Conservation (phyloP, 2,329 filamentous ascomycete species). For the Phialophora expanda region DNA sequence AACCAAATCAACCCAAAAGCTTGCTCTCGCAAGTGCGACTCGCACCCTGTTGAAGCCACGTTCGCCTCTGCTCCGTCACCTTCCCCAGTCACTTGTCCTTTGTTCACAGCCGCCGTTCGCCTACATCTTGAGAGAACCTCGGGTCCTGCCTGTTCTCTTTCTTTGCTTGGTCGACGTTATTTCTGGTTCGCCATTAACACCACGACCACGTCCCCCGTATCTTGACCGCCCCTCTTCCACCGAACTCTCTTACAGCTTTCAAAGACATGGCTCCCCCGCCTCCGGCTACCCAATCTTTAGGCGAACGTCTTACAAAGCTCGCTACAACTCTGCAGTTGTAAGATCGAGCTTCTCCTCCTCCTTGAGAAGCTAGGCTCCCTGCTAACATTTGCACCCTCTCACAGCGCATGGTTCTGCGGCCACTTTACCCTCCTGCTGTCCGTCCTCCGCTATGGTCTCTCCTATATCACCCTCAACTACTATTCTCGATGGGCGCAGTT, state of each 20-base stretch:
- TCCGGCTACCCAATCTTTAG: conserved; percentile 69
- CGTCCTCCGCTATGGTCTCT: conserved; percentile 80
- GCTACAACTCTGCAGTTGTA: conserved; percentile 84
- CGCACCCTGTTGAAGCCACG: conserved; percentile 1
- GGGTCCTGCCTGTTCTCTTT: neutral
- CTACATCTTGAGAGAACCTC: neutral
- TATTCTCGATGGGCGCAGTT: conserved; percentile 76
- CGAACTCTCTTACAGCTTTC: conserved; percentile 27
- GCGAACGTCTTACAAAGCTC: conserved; percentile 75
- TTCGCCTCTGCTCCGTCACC: conserved; percentile 8
- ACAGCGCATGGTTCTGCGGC: conserved; percentile 61
- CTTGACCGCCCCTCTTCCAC: neutral
- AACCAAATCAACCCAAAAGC: conserved; percentile 9
- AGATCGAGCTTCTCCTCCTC: conserved; percentile 16
- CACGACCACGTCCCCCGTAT: neutral
- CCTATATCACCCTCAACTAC: conserved; percentile 88
- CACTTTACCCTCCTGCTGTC: conserved; percentile 85
- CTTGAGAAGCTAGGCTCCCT: neutral
- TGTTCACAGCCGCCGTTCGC: conserved; percentile 1
- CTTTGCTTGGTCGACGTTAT: neutral
- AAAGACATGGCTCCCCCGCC: conserved; percentile 73
- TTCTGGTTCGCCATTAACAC: neutral
- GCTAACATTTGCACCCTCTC: conserved; percentile 15
- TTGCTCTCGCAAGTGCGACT: conserved; percentile 4
- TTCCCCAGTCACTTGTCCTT: neutral